These are phyloP conservation scores for Glebionis coronaria DNA, from an alignment of 129 eudicot species.

Conservation along the genomic window DNA sequence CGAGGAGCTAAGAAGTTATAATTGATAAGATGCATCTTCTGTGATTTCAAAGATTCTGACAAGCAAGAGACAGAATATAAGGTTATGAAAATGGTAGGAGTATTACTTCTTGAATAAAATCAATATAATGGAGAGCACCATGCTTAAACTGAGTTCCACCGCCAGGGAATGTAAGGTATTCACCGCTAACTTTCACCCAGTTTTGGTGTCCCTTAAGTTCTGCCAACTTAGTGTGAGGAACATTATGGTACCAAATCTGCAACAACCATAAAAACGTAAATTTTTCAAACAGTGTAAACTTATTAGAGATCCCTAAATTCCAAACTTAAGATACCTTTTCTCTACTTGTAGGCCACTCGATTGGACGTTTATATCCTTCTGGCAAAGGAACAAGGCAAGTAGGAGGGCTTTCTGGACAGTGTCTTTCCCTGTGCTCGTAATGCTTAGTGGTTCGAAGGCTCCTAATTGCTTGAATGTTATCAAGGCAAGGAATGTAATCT, in stretches of 20 bases:
- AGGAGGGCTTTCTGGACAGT: slow-evolving; percentile 80
- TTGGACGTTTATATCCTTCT: slow-evolving; percentile 71
- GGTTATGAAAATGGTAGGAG: slow-evolving; percentile 6
- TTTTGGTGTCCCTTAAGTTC: slow-evolving; percentile 86
- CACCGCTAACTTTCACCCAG: slow-evolving; percentile 91
- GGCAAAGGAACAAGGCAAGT: slow-evolving; percentile 92
- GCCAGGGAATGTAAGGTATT: slow-evolving; percentile 88
- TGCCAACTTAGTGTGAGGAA: slow-evolving; percentile 83
- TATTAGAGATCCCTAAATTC: neutral
- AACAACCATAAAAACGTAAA: slow-evolving; percentile 6
- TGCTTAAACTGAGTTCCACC: slow-evolving; percentile 97
- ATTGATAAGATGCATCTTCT: neutral
- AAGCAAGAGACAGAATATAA: neutral
- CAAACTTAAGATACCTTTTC: slow-evolving; percentile 55
- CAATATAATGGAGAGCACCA: slow-evolving; percentile 91
- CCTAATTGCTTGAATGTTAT: slow-evolving; percentile 61
- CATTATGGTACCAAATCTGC: slow-evolving; percentile 92
- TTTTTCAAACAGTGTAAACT: neutral
- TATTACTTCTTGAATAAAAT: slow-evolving; percentile 72
- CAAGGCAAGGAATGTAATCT: slow-evolving; percentile 87
- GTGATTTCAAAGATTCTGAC: neutral
- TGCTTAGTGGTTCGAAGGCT: slow-evolving; percentile 69
- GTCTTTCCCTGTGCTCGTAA: slow-evolving; percentile 93
- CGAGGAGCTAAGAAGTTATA: neutral
- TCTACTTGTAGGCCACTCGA: slow-evolving; percentile 89